Conservation (phyloP, 2,329 filamentous ascomycete species). For the Ustulina deusta region DNA sequence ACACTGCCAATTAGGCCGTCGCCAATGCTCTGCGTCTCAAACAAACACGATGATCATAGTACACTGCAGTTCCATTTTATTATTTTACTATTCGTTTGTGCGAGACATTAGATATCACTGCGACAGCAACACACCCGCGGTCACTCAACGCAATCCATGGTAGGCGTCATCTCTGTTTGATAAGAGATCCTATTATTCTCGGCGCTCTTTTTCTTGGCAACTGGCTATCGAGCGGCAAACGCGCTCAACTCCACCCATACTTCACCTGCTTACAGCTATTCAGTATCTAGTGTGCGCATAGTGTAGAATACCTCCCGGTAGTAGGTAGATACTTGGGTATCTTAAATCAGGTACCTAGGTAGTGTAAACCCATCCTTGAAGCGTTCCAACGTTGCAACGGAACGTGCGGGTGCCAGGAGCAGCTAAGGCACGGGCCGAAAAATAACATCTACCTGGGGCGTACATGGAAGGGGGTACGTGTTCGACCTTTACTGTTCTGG, state of each 20-base stretch:
- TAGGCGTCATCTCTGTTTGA: slow-evolving; percentile 14
- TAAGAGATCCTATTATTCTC: slow-evolving; percentile 33
- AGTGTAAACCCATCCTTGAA: slow-evolving; percentile 21
- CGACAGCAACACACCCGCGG: background rate
- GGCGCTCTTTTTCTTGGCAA: slow-evolving; percentile 15
- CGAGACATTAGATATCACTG: background rate
- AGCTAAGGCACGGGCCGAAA: slow-evolving; percentile 34
- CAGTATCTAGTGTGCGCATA: background rate
- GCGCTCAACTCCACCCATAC: slow-evolving; percentile 28
- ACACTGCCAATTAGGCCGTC: too few species aligned
- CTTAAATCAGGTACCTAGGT: background rate
- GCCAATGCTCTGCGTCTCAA: background rate
- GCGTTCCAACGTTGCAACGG: slow-evolving; percentile 22
- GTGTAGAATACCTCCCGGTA: background rate
- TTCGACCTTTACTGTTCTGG: slow-evolving; percentile 22
- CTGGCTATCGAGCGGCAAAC: slow-evolving; percentile 32
- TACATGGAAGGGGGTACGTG: slow-evolving; percentile 12
- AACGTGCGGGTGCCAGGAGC: slow-evolving; percentile 28
- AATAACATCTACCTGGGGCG: slow-evolving; percentile 26
- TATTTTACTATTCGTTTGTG: background rate
- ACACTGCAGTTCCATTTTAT: background rate
- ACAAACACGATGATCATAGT: background rate
- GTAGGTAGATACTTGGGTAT: slow-evolving; percentile 1
- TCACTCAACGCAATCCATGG: background rate
- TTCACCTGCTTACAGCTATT: slow-evolving; percentile 4